A percentile compares a stretch with the other conserved stretches of the same genome.
Conservation (phyloP, 768 basidiomycete genomes). For the Clavulina sp. region DNA sequence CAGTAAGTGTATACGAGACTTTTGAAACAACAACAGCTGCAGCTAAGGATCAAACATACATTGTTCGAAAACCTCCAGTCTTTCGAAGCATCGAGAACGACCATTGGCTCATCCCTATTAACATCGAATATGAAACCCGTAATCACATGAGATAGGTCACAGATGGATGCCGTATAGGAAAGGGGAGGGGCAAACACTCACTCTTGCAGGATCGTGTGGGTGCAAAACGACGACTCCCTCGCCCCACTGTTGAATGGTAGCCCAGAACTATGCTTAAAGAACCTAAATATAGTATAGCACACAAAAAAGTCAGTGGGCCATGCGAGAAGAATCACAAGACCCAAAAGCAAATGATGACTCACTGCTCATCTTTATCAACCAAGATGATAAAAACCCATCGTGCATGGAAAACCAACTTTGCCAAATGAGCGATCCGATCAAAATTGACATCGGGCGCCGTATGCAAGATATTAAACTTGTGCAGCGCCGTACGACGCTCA, state of each 20-base stretch:
- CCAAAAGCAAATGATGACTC: constrained; percentile 14
- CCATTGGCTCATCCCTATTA: constrained; percentile 57
- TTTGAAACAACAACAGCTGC: no score
- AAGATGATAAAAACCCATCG: constrained; percentile 70
- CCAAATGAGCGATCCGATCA: constrained; percentile 82
- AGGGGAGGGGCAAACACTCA: constrained; percentile 19
- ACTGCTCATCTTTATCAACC: constrained; percentile 76
- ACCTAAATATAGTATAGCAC: no score
- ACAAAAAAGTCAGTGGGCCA: neutral
- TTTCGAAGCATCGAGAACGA: constrained; percentile 54
- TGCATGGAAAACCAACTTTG: constrained; percentile 82
- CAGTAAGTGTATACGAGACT: neutral
- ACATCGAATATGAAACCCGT: neutral
- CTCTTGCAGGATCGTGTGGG: constrained; percentile 69
- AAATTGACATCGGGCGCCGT: constrained; percentile 79
- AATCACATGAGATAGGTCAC: neutral
- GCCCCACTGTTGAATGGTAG: constrained; percentile 27
- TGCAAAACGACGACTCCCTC: constrained; percentile 58
- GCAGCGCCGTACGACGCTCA: constrained; percentile 65
- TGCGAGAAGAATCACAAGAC: neutral
- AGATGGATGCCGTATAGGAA: neutral
- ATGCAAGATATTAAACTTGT: constrained; percentile 80
- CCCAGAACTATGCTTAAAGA: constrained; percentile 23
- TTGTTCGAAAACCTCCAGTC: constrained; percentile 86
- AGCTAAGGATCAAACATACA: constrained; percentile 26